Evolutionary conservation across 2,329 filamentous ascomycete genomes (phyloP), one percentile per base, ranked within the genome.

Genomic region (Aspergillaceae sp.): DNA sequence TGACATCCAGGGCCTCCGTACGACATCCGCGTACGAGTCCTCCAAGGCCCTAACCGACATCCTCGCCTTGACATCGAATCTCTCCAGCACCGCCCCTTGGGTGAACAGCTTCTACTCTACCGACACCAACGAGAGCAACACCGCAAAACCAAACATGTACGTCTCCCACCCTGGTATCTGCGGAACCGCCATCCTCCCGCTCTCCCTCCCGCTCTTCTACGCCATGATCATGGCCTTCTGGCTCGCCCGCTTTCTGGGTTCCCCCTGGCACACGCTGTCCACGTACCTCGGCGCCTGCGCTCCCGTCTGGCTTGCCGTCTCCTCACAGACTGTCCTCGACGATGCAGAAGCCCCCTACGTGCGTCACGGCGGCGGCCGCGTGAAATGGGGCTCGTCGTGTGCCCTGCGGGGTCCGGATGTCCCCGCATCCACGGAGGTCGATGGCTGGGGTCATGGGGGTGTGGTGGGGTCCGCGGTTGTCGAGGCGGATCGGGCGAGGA

Each of bases 1-100:
- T 41, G 92, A 98, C 67, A 74, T 95, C 28, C 90, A 97, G 66
- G 84, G 80, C 40, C 66, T 94, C 42, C 65, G 68, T 10, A 77
- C 78, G 1, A 56, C 62, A 1, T 73, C 72, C 2, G 79, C 90
- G 1, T 98, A 98, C 70, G 90, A 97, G 67, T 83, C 82, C 50
- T 83, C 82, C 47, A 97, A 98, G 70, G 82, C 89, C 26, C 72
- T 97, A 19, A 94, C 87, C 1, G 92, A 98, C 62, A 58, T 94
- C 10, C 72, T 97, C 49, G 77, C 79, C n/a, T 71, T 97, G 27
- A 90, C 87, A 0, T 78, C 79, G 7, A 73, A 79, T 26, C 73
- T 91, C 1, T 82, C 87, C 1, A 75, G 80, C 9, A 78, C 82
- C 1, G 67, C 71, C 2, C 74, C 78, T 0, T 77, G 75, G 61